A percentile compares a stretch with the other conserved stretches of the same genome.
Conservation (phyloP, 1,139 yeast species). For the Geotrichum candidum region DNA sequence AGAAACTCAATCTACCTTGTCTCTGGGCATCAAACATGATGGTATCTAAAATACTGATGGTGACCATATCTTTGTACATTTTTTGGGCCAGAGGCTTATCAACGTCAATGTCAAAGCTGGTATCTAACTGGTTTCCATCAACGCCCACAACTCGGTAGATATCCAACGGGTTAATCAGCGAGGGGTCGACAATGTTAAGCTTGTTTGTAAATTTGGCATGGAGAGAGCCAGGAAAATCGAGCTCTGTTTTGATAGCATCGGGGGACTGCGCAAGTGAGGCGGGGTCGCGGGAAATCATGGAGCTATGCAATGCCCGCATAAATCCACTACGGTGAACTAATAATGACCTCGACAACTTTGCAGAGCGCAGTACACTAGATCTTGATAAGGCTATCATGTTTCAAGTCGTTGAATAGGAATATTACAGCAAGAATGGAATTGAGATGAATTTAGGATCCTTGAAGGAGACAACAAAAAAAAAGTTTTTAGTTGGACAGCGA, state of each 20-base stretch:
- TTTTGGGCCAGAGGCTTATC: slow-evolving; percentile 26
- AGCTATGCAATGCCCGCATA: background rate
- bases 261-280: slow-evolving; percentile 25
- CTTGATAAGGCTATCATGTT: background rate
- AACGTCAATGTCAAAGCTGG: slow-evolving; percentile 26
- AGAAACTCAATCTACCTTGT: slow-evolving; percentile 35
- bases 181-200: slow-evolving; percentile 27
- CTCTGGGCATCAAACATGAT: slow-evolving; percentile 38
- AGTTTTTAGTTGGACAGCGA: background rate
- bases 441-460: background rate
- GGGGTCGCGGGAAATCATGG: background rate
- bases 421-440: background rate
- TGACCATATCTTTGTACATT: slow-evolving; percentile 35
- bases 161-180: slow-evolving; percentile 23
- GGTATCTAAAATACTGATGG: slow-evolving; percentile 30
- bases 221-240: slow-evolving; percentile 33
- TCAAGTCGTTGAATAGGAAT: background rate
- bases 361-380: background rate
- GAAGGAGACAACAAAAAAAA: background rate
- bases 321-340: background rate
- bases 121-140: slow-evolving; percentile 31
- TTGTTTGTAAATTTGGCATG: slow-evolving; percentile 27
- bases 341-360: background rate
- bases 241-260: slow-evolving; percentile 25
- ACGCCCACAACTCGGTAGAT: slow-evolving; percentile 32